Evolutionary conservation across 148 eudicot genomes (phyloP).

Genomic region (Nepenthes mirabilis): DNA sequence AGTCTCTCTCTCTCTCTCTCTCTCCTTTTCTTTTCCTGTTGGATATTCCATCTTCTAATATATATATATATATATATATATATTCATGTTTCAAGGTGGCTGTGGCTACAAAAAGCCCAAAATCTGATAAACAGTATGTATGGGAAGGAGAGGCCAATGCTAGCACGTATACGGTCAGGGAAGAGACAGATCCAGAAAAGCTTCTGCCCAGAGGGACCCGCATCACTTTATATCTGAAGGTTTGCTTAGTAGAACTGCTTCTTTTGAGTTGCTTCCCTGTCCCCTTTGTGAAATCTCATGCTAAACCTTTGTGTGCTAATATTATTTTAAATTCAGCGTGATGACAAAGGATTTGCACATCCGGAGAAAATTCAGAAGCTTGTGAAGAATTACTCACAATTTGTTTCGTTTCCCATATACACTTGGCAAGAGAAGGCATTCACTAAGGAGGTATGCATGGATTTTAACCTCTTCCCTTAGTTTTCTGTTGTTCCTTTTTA

Average conservation of each 20-base stretch:
- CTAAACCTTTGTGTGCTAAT: not conserved
- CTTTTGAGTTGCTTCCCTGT: not conserved
- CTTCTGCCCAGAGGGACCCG: slow-evolving; percentile 84
- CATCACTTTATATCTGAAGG: slow-evolving; percentile 79
- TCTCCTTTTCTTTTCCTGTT: not conserved
- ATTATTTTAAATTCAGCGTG: slow-evolving; percentile 29
- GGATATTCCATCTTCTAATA: not conserved
- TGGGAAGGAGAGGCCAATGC: slow-evolving; percentile 99
- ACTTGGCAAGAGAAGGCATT: slow-evolving; percentile 95
- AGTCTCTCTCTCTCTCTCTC: not conserved
- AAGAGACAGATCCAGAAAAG: slow-evolving; percentile 88
- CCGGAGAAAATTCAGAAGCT: slow-evolving; percentile 88
- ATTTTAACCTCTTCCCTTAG: not conserved
- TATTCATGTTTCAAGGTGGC: slow-evolving; percentile 36
- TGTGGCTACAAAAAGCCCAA: slow-evolving; percentile 85
- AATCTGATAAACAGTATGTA: slow-evolving; percentile 87
- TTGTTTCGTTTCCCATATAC: slow-evolving; percentile 95
- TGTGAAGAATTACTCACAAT: slow-evolving; percentile 91
- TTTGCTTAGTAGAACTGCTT: slow-evolving; percentile 4
- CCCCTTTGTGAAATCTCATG: not conserved
- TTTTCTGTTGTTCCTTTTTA: not conserved
- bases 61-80: too few relatives aligned
- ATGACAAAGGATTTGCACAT: slow-evolving; percentile 84
- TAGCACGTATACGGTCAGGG: slow-evolving; percentile 73
- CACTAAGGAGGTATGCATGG: slow-evolving; percentile 63